Conservation (phyloP, 441 rosid species). For the Rhodomyrtus psidioides region DNA sequence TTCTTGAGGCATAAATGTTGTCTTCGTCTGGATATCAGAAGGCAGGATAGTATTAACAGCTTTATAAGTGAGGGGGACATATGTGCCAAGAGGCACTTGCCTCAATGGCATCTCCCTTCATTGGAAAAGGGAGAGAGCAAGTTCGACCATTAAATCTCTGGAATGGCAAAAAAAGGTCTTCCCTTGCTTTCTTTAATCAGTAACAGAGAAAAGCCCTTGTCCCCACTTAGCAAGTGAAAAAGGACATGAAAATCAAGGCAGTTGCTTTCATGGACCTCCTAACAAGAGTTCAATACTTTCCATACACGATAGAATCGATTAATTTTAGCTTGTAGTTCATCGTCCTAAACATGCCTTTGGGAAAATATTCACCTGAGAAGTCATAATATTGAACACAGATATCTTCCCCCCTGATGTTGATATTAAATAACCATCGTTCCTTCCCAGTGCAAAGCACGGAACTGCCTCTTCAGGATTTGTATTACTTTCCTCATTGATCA, state of each 20-base stretch:
- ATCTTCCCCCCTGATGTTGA: constrained; percentile 72
- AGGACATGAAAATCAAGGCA: no score
- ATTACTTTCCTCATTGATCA: constrained; percentile 57
- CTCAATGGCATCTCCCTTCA: background rate
- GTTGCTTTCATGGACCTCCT: background rate
- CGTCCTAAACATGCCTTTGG: background rate
- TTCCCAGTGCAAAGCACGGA: constrained; percentile 70
- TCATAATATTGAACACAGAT: constrained; percentile 55
- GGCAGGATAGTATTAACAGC: background rate
- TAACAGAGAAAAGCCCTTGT: no score
- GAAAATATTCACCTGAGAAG: constrained; percentile 40
- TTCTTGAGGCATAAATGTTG: constrained; percentile 50
- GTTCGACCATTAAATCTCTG: background rate
- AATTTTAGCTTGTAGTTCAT: background rate
- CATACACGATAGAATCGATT: accelerated
- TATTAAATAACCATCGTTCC: constrained; percentile 52
- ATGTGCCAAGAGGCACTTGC: background rate
- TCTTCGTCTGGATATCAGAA: constrained; percentile 42
- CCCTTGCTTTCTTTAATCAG: background rate
- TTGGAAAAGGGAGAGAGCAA: background rate
- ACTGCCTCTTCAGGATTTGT: constrained; percentile 63
- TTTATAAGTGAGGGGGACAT: background rate
- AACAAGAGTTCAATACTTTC: background rate
- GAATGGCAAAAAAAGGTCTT: background rate
- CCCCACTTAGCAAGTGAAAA: no score